Evolutionary conservation across 2,329 filamentous ascomycete species (phyloP).

Genomic region (Fusarium sp.): DNA sequence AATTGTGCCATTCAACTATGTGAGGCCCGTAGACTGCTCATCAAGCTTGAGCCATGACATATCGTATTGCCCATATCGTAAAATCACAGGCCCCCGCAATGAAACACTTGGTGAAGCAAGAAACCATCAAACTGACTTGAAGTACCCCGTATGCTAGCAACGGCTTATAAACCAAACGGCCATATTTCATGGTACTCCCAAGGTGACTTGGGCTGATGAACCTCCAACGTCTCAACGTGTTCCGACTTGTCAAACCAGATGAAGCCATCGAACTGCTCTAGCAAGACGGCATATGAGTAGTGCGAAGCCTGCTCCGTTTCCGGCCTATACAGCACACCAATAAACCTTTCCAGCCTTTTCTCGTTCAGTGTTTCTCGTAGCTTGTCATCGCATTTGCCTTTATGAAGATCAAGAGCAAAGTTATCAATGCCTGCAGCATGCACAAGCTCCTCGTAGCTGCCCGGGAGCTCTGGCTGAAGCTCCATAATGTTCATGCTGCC

Average conservation of each 20-base stretch:
- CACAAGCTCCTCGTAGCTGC: slow-evolving; percentile 32
- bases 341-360: slow-evolving; percentile 21
- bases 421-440: slow-evolving; percentile 14
- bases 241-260: slow-evolving; percentile 31
- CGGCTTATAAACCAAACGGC: slow-evolving; percentile 16
- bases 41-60: neutral
- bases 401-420: slow-evolving; percentile 21
- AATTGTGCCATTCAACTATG: neutral
- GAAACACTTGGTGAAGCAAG: neutral
- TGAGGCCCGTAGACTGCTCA: neutral
- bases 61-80: neutral
- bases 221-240: slow-evolving; percentile 17
- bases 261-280: slow-evolving; percentile 27
- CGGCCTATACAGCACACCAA: slow-evolving; percentile 24
- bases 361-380: slow-evolving; percentile 9
- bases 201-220: slow-evolving; percentile 22
- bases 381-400: slow-evolving; percentile 6
- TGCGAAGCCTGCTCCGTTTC: slow-evolving; percentile 25
- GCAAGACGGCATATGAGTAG: slow-evolving; percentile 21
- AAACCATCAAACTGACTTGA: neutral
- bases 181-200: slow-evolving; percentile 28
- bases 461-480: slow-evolving; percentile 8
- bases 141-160: neutral
- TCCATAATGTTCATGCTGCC: slow-evolving; percentile 23
- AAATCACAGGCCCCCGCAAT: neutral